Evolutionary conservation across 2,329 filamentous ascomycete species (phyloP), one percentile per base, ranked within the genome.

Genomic region (Coniochaeta ligniaria): DNA sequence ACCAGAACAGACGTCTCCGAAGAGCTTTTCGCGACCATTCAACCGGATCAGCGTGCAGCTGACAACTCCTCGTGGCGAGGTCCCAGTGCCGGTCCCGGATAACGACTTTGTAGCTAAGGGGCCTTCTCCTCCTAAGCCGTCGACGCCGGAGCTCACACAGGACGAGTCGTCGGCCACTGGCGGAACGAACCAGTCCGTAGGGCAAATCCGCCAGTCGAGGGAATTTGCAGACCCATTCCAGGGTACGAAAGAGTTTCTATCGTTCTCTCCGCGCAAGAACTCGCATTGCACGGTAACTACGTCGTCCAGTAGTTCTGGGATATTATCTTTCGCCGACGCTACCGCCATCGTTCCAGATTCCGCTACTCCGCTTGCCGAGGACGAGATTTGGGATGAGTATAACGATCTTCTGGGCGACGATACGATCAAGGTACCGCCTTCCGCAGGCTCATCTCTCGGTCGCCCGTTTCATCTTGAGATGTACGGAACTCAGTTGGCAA

Each of bases 371-470:
- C 80, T 88, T 4, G 85, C 78, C 1, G 90, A 96, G 65, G 94
- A 97, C 67, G 94, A 97, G 70, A 83, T 96, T 1, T 98, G 94
- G 94, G 88, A 93, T 58, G 94, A 96, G 73, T 97, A 96, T 70
- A 88, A 98, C 65, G 94, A 97, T 67, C 77, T 97, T 14, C 83
- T 97, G 59, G 90, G 90, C 59, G 87, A 91, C 12, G 81, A 80
- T 11, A 70, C 71, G 1, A 61, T 69, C 35, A 76, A 77, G 63
- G 74, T 74, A 1, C 79, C 80, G 2, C 74, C 75, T 1, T 85
- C 84, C 0, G 76, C 80, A 6, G 81, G 80, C 1, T 85, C 83
- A 0, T 86, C 85, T 0, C 77, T 79, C 28, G 82, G 82, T 0
- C 70, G 79, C 60, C 80, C 85, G 24, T 83, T 87, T 68, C 78